Conservation (phyloP, 148 eudicot species). For the Cornus controversa region DNA sequence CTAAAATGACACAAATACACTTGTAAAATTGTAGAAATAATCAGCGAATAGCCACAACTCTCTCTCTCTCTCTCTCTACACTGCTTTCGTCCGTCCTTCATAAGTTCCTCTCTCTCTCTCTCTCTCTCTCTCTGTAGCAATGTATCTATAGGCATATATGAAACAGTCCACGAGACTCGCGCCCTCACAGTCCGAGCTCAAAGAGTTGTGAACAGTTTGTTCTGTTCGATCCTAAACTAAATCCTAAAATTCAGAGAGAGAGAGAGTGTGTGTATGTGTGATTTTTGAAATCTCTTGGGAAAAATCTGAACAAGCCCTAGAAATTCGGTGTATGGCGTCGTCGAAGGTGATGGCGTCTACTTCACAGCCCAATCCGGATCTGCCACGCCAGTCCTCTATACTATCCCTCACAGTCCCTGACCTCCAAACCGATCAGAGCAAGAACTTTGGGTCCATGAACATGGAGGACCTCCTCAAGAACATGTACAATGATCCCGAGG, state of each 20-base stretch:
- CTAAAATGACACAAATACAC: background rate
- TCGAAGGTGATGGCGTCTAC: conserved; percentile 55
- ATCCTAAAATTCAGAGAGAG: background rate
- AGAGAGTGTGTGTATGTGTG: background rate
- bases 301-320: conserved; percentile 18
- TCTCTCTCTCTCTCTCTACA: background rate
- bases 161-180: conserved; percentile 6
- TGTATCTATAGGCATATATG: background rate
- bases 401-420: conserved; percentile 19
- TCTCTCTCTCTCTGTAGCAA: background rate
- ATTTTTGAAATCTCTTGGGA: background rate
- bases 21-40: background rate
- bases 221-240: background rate
- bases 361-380: conserved; percentile 51
- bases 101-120: background rate
- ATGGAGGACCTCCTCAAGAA: conserved; percentile 56
- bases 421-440: conserved; percentile 18
- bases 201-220: background rate
- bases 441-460: conserved; percentile 36
- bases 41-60: background rate
- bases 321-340: conserved; percentile 34
- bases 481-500: conserved; percentile 44
- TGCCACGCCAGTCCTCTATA: conserved; percentile 34
- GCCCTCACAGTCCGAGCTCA: background rate
- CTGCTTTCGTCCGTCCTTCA: background rate